These are phyloP conservation scores for Larix kaempferi DNA, from an alignment of 75 land plant genomes.

Conservation along the genomic window DNA sequence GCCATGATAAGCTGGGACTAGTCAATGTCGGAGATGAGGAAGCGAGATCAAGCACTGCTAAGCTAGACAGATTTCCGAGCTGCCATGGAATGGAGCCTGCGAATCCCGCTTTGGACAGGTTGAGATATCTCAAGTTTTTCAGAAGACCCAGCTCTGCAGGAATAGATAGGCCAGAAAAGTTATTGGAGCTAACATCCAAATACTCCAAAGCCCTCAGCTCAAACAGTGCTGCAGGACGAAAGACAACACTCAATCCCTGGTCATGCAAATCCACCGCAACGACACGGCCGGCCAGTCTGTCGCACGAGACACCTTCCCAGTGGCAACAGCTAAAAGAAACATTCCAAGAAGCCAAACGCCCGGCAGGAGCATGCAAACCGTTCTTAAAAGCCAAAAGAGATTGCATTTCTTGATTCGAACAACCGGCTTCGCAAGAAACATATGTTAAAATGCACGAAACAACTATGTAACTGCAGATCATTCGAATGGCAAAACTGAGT, in stretches of 20 bases:
- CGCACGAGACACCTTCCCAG: conserved; percentile 26
- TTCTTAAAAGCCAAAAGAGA: conserved; percentile 17
- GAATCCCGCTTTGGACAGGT: conserved; percentile 17
- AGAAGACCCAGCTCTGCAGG: conserved; percentile 18
- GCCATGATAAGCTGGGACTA: not conserved
- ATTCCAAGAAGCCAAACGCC: conserved; percentile 18
- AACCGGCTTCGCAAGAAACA: not conserved
- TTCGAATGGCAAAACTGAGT: no score
- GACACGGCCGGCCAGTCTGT: conserved; percentile 13
- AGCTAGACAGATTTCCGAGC: conserved; percentile 20
- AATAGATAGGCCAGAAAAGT: conserved; percentile 9
- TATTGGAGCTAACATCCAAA: conserved; percentile 29
- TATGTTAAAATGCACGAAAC: no score
- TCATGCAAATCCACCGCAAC: not conserved
- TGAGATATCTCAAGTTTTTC: conserved; percentile 18
- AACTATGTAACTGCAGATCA: no score
- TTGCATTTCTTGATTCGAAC: conserved; percentile 15
- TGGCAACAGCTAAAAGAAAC: conserved; percentile 17
- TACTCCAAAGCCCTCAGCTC: conserved; percentile 10
- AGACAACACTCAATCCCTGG: not conserved
- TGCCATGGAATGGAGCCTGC: conserved; percentile 15
- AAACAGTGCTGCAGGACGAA: conserved; percentile 4
- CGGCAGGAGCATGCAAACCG: conserved; percentile 7
- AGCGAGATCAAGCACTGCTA: conserved; percentile 14
- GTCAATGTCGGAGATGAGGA: conserved; percentile 9